phyloP scores from a whole-genome alignment of 2,329 filamentous ascomycete genomes.

The Cercospora sojina region DNA sequence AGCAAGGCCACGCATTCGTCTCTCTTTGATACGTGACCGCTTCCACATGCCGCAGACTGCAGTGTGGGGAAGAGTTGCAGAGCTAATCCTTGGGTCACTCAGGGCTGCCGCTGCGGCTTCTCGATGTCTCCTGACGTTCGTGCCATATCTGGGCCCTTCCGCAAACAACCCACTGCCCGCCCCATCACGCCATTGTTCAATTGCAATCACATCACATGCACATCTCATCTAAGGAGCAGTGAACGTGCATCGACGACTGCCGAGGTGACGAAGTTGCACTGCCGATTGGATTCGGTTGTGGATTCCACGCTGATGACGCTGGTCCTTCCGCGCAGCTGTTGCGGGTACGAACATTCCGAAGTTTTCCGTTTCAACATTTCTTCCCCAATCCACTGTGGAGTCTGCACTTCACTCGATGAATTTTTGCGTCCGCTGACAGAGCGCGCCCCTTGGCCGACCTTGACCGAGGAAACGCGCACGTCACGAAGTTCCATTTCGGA shows the following conservation, averaged over 20 bases:
- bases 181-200: neutral
- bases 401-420: neutral
- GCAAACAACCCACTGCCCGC: neutral
- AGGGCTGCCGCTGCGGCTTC: neutral
- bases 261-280: neutral
- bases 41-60: neutral
- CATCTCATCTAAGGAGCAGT: neutral
- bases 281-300: neutral
- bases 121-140: neutral
- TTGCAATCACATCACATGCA: neutral
- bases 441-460: neutral
- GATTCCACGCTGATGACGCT: neutral
- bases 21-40: neutral
- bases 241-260: neutral
- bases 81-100: neutral
- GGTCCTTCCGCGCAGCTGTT: neutral
- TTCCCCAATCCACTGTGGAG: constrained; percentile 5
- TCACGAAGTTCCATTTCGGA: neutral
- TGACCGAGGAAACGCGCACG: neutral
- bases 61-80: constrained; percentile 1
- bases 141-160: neutral
- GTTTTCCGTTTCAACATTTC: constrained; percentile 9
- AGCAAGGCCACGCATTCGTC: neutral
- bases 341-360: constrained; percentile 2
- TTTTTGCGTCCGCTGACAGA: neutral